Evolutionary conservation across 139 green algal species (phyloP).

Genomic region (Micractinium sp.): DNA sequence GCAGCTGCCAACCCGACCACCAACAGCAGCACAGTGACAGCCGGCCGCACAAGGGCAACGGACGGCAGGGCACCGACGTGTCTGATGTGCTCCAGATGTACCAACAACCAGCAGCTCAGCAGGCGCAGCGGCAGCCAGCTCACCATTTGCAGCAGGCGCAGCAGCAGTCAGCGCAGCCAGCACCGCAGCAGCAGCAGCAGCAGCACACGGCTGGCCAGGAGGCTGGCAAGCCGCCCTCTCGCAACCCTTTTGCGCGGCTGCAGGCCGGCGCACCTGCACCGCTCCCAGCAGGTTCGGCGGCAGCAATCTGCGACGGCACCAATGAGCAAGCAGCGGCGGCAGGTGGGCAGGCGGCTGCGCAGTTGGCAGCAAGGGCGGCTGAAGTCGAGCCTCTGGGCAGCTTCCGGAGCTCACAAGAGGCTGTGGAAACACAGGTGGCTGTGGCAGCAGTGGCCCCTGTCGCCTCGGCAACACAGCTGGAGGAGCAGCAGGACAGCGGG

Average conservation of each 20-base stretch:
- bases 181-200: neutral
- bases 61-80: neutral
- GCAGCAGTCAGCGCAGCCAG: neutral
- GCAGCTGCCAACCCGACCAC: neutral
- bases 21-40: constrained; percentile 24
- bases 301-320: neutral
- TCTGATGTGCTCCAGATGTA: neutral
- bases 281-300: neutral
- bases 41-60: neutral
- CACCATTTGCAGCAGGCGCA: neutral
- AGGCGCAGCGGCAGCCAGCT: neutral
- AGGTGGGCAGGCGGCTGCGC: no score
- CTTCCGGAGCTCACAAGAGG: neutral
- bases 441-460: no score
- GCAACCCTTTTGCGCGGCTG: neutral
- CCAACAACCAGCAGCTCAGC: neutral
- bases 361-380: no score
- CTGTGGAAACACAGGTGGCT: no score
- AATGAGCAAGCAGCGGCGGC: neutral
- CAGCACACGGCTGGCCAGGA: no score
- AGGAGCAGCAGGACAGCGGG: neutral
- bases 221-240: no score
- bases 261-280: no score
- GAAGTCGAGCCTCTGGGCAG: neutral
- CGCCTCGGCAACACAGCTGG: no score